Base-by-base conservation (phyloP, 192 early-diverging fungal species). In the Diversispora epigaea region DNA sequence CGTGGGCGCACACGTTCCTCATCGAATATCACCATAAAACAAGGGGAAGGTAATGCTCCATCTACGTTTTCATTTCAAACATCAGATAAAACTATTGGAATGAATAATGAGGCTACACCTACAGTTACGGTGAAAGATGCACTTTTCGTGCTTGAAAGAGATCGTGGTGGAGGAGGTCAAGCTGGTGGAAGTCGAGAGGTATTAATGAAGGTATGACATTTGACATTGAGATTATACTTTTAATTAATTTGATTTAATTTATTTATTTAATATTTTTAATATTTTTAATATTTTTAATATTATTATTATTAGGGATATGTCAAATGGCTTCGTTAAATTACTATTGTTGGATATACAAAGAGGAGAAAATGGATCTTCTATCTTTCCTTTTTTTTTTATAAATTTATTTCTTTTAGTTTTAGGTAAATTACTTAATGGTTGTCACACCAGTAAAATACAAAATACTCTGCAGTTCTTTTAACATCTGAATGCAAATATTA, bases 121-220 rank as follows among this genome's bases (percentile, higher is more conserved):
- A 80, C 84, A n/a, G 85, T 93, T 10, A 91, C 89, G 14, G 87
- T 91, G 25, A 82, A 83, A 56, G 92, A 93, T 80, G 91, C 89
- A 4, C 79, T 93, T 11, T 91, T 92, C 74, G 90, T 87, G 32
- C 82, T 93, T 22, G 91, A 92, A 77, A 87, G 88, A 6, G 91
- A 93, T 77, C 77, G 77, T 69, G 83, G 80, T 39, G 81, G 77
- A 14, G 87, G 85, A 8, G 79, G 80, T 62, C 76, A 78, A 4
- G 58, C 50, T 22, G 78, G 78, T 15, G 80, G 76, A 45, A 80
- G 79, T 6, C 81, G 86, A 61, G 68, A 80, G 14, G 80, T 84
- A 0, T 49, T 86, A 44, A 68, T 88, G 54, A 86, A 83, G 74
- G 17, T 88, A 88, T 62, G 83, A 32, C 75, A 4, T 11, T 41